Base-by-base conservation (phyloP, 345 rosid species). In the Draba incana region DNA sequence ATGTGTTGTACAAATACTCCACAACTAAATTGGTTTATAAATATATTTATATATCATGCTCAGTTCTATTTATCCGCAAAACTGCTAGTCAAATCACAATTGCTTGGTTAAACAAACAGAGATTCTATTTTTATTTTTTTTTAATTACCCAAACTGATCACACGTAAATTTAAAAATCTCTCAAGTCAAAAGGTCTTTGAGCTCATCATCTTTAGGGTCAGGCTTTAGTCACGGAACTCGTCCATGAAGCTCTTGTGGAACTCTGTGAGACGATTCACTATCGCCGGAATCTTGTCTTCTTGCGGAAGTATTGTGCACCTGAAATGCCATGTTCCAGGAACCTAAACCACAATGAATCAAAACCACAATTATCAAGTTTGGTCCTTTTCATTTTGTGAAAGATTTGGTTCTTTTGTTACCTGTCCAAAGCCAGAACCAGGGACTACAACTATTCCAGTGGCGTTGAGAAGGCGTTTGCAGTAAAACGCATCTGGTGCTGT, bases 361-460 rank as follows among this genome's bases (percentile, higher is more conserved):
- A 56, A 66, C 41, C 43, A 31, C 66, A 46, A 9, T 37, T 10
- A 53, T 62, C 63, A 62, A 62, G 10, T 42, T 49, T 0, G 2
- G 42, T 6, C 10, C 55, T 24, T 31, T 10, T 8, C 12, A 20
- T 33, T 44, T 57, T 10, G n/a, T 62, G 47, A 20, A 23, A 20
- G 38, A 3, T 58, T 25, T 27, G 6, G 6, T 71, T 70, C 63
- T 89, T 89, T 88, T 75, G 84, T 86, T 82, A 88, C 91, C 78
- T 89, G 98, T 75, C 98, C 96, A 27, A 92, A 92, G 56, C 96
- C 96, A 8, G 98, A 92, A 69, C 98, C 96, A 25, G 98, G 96
- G 77, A 92, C 96, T 2, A 92, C 83, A 68, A 87, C 84, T 65
- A 89, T 83, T 68, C 98, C 98, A 37, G 96, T 89, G 2, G 91